Evolutionary conservation across 768 basidiomycete genomes (phyloP).

Genomic region (Rhodotorula sphaerocarpa): DNA sequence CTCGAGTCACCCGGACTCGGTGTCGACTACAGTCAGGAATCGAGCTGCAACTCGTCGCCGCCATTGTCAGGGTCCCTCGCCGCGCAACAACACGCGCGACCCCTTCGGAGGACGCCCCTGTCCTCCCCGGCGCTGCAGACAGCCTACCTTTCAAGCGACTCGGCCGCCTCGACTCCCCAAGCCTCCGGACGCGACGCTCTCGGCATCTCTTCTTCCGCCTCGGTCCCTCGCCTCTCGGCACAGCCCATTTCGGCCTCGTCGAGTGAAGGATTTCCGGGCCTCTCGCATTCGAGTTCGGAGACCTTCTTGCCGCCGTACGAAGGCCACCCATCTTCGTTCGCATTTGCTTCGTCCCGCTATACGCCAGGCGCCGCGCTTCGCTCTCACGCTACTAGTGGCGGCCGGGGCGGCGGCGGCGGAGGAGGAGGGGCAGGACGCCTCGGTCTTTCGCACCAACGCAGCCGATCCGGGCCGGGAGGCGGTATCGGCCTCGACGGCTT

Average conservation of each 20-base stretch:
- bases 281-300: not conserved
- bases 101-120: not conserved
- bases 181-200: not conserved
- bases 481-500: too few species aligned
- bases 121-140: slow-evolving; percentile 9
- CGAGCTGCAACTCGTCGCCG: not conserved
- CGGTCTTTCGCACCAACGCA: too few species aligned
- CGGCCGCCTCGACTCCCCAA: not conserved
- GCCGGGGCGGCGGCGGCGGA: too few species aligned
- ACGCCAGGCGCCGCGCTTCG: too few species aligned
- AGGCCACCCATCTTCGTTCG: too few species aligned
- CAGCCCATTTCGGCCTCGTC: too few species aligned
- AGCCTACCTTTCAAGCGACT: not conserved
- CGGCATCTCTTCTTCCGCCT: not conserved
- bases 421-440: too few species aligned
- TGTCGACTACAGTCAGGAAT: not conserved
- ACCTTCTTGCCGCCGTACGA: slow-evolving; percentile 9
- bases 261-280: too few species aligned
- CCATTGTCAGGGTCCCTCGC: not conserved
- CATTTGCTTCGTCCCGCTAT: too few species aligned
- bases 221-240: too few species aligned
- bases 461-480: not conserved
- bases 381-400: too few species aligned
- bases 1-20: too few species aligned
- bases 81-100: not conserved